Evolutionary conservation across 148 eudicot genomes (phyloP), one percentile per base, ranked within the genome.

Genomic region (Rhododendron ovatum): DNA sequence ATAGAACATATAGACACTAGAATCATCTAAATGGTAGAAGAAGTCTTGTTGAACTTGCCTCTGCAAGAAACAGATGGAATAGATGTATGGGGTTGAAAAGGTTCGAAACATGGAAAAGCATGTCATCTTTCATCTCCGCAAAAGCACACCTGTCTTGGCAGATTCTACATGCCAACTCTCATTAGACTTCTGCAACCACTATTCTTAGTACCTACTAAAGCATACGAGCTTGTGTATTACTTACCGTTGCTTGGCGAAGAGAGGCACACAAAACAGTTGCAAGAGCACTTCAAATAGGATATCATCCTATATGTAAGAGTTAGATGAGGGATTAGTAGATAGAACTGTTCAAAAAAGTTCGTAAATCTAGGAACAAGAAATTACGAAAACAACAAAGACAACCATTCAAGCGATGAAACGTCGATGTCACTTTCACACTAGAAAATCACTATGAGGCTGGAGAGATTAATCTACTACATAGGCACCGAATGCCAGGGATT

Each of bases 231-330:
- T 48, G 50, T 82, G 78, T n/a, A 53, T 87, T 81, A 30, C 93
- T 92, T 90, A 95, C 98, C 59, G 87, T 88, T 67, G 91, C 55
- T 89, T 89, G 79, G 87, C 78, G 67, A 69, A 85, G 12, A 85
- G 80, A 80, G 95, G 89, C 57, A 92, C 85, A 67, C 83, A 65
- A 81, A 92, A 82, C 91, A 95, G 85, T 82, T 91, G 94, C 94
- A 96, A 88, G 67, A 95, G 99, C 86, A 94, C 94, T 90, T 92
- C 89, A 88, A 96, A 96, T 84, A 96, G 87, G 87, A 95, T 85
- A 89, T 96, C 98, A 87, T 96, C 99, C 98, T 95, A 83, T 55
- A 83, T 53, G 37, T 30, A 89, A 63, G 24, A 88, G 5, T 67
- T 69, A 75, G 77, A 63, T 50, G n/a, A 78, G 33, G 26, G 41